A percentile compares a stretch with the other conserved stretches of the same genome.
phyloP scores from a whole-genome alignment of 2,329 filamentous ascomycete species.

The Aspergillus sp. region DNA sequence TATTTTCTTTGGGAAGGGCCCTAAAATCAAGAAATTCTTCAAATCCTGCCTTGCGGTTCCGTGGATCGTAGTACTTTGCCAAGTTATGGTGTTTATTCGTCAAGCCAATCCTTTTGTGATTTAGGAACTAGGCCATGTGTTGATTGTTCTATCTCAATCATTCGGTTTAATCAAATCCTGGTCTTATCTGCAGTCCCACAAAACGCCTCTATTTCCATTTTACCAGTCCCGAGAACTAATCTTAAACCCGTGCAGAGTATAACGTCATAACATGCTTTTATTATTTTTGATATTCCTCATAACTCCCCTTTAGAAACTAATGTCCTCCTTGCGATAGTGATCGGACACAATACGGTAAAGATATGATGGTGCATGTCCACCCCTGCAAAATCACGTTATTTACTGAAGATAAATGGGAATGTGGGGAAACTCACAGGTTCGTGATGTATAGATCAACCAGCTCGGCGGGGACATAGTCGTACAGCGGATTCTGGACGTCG shows the following conservation, averaged over 20 bases:
- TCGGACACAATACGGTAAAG: constrained; percentile 69
- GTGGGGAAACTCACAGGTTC: constrained; percentile 66
- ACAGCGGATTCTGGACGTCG: constrained; percentile 77
- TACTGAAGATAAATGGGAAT: not conserved
- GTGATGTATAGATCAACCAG: constrained; percentile 69
- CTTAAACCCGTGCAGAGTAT: not conserved
- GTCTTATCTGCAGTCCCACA: not conserved
- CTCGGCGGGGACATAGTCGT: constrained; percentile 80
- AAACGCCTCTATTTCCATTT: not conserved
- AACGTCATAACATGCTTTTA: constrained; percentile 23
- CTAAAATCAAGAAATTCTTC: constrained; percentile 28
- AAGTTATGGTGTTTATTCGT: too few species aligned
- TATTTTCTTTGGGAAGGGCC: constrained; percentile 30
- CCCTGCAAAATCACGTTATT: constrained; percentile 45
- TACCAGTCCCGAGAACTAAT: not conserved
- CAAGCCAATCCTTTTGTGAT: too few species aligned
- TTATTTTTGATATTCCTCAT: constrained; percentile 6
- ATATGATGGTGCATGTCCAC: constrained; percentile 67
- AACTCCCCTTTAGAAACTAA: constrained; percentile 47
- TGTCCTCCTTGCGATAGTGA: constrained; percentile 67
- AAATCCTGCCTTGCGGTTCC: constrained; percentile 1
- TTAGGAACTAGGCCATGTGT: too few species aligned
- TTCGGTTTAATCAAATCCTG: not conserved
- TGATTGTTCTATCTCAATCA: not conserved
- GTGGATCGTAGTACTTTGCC: not conserved